Evolutionary conservation across 2,329 filamentous ascomycete genomes (phyloP).

Genomic region (Metarhizium brunneum): DNA sequence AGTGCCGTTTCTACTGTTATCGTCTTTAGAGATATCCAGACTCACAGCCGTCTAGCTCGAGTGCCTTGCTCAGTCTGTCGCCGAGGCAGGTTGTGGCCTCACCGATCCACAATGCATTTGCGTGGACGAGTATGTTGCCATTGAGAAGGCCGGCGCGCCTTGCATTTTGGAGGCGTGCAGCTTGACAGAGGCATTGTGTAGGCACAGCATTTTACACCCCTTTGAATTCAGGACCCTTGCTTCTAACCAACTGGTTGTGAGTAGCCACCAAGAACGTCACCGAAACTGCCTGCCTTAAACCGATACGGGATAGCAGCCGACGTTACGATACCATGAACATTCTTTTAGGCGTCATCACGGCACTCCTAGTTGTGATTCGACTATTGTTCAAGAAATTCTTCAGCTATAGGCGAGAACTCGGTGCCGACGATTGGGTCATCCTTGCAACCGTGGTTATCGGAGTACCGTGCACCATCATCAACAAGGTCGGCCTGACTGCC

Average conservation of each 20-base stretch:
- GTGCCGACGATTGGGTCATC: conserved; percentile 21
- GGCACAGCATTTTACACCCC: conserved; percentile 3
- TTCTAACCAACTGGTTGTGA: not conserved
- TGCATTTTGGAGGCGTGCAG: conserved; percentile 16
- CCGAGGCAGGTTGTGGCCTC: conserved; percentile 9
- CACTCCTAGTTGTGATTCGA: conserved; percentile 10
- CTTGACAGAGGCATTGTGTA: conserved; percentile 16
- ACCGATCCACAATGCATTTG: conserved; percentile 24
- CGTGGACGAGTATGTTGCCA: conserved; percentile 12
- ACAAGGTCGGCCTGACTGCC: conserved; percentile 12
- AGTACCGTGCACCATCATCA: conserved; percentile 15
- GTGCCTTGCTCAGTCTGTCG: not conserved
- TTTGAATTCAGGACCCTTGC: not conserved
- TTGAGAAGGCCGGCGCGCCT: conserved; percentile 11
- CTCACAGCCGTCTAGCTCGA: not conserved
- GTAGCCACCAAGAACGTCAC: conserved; percentile 3
- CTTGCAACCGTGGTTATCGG: conserved; percentile 12
- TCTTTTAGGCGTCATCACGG: conserved; percentile 10
- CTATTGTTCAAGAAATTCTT: conserved; percentile 15
- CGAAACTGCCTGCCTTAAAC: conserved; percentile 2
- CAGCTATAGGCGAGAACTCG: conserved; percentile 20
- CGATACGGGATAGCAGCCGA: conserved; percentile 1
- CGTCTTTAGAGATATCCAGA: not conserved
- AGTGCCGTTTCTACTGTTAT: too few relatives aligned
- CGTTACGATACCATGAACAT: conserved; percentile 6